phyloP scores from a whole-genome alignment of 352 stramenopile species.

The Phytophthora podocarpi region DNA sequence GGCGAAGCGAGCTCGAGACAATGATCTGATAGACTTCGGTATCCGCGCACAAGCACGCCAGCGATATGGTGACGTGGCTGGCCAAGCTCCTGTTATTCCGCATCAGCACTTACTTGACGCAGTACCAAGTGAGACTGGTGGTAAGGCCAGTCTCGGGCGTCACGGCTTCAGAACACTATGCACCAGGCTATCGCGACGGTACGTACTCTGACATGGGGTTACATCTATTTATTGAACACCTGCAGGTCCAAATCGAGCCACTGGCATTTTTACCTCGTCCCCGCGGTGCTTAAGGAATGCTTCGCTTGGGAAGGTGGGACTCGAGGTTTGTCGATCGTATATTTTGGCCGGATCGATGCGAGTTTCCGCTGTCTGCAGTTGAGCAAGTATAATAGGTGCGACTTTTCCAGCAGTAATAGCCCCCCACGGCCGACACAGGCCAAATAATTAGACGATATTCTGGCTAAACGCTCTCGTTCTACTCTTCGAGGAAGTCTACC shows the following conservation, averaged over 20 bases:
- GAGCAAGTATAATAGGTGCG: neutral
- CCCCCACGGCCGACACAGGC: neutral
- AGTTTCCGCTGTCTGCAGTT: neutral
- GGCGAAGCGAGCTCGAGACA: neutral
- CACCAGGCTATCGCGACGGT: slow-evolving; percentile 18
- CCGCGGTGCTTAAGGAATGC: slow-evolving; percentile 4
- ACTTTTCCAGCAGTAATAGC: slow-evolving; percentile 6
- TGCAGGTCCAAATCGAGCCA: slow-evolving; percentile 9
- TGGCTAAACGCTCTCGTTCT: neutral
- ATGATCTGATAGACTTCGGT: neutral
- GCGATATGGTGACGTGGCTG: too few species aligned
- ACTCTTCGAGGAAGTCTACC: neutral
- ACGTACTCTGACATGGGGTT: neutral
- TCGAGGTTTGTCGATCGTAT: slow-evolving; percentile 8
- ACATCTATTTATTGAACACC: slow-evolving; percentile 12
- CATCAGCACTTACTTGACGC: neutral
- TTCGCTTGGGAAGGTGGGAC: slow-evolving; percentile 11
- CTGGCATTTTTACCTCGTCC: slow-evolving; percentile 1
- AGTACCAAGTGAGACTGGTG: neutral
- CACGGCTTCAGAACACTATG: neutral
- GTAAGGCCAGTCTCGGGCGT: neutral
- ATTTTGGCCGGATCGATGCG: neutral
- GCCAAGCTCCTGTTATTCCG: too few species aligned
- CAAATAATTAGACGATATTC: neutral
- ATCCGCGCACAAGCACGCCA: neutral